Evolutionary conservation across 2,329 filamentous ascomycete genomes (phyloP).

Genomic region (Magnaporthiopsis poae): DNA sequence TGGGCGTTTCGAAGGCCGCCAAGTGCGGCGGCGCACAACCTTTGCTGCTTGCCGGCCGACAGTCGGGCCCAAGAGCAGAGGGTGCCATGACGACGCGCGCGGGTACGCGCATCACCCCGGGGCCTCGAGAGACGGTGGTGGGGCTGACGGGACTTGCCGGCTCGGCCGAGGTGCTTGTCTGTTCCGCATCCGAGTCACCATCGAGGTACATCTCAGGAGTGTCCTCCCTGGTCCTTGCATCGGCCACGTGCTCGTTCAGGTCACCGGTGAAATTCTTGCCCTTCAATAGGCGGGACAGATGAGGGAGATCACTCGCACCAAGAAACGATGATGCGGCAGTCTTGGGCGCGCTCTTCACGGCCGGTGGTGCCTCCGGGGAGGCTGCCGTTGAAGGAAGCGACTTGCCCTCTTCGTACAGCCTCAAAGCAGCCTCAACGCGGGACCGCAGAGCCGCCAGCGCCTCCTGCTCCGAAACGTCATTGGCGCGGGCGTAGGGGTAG

Average conservation of each 20-base stretch:
- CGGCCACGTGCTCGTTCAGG: conserved; percentile 46
- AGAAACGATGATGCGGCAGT: conserved; percentile 29
- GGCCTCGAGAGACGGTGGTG: conserved; percentile 20
- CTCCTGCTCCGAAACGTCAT: conserved; percentile 29
- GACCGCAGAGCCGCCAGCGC: conserved; percentile 40
- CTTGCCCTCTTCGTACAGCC: conserved; percentile 41
- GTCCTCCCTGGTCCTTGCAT: conserved; percentile 48
- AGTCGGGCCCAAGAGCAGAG: conserved; percentile 25
- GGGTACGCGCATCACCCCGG: conserved; percentile 48
- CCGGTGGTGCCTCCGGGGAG: conserved; percentile 11
- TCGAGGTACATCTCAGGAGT: conserved; percentile 33
- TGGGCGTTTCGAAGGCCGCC: conserved; percentile 27
- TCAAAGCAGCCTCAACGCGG: conserved; percentile 45
- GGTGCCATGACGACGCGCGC: conserved; percentile 47
- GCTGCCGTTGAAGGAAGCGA: conserved; percentile 26
- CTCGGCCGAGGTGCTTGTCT: conserved; percentile 11
- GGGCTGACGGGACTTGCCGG: not conserved
- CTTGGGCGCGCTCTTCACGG: conserved; percentile 10
- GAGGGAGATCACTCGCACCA: conserved; percentile 50
- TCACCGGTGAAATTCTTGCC: conserved; percentile 52
- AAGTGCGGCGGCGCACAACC: conserved; percentile 20
- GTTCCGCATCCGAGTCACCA: conserved; percentile 45
- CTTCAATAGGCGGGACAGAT: conserved; percentile 57
- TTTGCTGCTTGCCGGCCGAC: conserved; percentile 50
- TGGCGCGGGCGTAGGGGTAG: conserved; percentile 51